A percentile compares a stretch with the other conserved stretches of the same genome.
phyloP scores from a whole-genome alignment of 345 rosid species.

The Pistacia integerrima region DNA sequence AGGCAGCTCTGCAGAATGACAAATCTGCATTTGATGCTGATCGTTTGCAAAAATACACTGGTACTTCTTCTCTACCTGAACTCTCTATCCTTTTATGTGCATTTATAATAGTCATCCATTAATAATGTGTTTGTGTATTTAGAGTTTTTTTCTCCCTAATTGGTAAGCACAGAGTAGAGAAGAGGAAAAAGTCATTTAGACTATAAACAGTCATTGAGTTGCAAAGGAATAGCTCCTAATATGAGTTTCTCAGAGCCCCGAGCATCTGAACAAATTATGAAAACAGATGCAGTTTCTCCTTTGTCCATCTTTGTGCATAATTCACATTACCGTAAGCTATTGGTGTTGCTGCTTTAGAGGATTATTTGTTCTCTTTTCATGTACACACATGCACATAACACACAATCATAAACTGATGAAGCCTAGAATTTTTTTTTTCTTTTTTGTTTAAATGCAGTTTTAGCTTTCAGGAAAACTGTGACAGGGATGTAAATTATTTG shows the following conservation, averaged over 20 bases:
- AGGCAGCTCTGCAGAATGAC: constrained; percentile 66
- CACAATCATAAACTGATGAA: too few species aligned
- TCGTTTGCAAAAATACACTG: constrained; percentile 65
- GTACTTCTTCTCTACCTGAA: constrained; percentile 26
- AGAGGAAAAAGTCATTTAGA: background rate
- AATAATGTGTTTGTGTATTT: background rate
- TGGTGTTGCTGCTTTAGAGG: background rate
- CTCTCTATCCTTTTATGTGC: background rate
- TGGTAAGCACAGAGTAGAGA: background rate
- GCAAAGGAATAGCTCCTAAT: background rate
- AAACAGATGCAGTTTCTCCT: background rate
- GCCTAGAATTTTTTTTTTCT: too few species aligned
- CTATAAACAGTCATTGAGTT: background rate
- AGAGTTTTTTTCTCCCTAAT: background rate
- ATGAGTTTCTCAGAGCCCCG: background rate
- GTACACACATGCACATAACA: too few species aligned
- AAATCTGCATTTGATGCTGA: constrained; percentile 72
- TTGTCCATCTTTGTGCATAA: background rate
- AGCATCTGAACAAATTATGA: constrained; percentile 1
- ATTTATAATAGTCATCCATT: background rate
- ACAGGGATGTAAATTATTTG: too few species aligned
- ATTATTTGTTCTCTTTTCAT: too few species aligned
- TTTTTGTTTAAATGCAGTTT: too few species aligned
- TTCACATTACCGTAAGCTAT: background rate
- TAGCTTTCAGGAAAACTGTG: too few species aligned